Base-by-base conservation (phyloP, 495 filamentous ascomycete species). In the Sordaria brevicollis region DNA sequence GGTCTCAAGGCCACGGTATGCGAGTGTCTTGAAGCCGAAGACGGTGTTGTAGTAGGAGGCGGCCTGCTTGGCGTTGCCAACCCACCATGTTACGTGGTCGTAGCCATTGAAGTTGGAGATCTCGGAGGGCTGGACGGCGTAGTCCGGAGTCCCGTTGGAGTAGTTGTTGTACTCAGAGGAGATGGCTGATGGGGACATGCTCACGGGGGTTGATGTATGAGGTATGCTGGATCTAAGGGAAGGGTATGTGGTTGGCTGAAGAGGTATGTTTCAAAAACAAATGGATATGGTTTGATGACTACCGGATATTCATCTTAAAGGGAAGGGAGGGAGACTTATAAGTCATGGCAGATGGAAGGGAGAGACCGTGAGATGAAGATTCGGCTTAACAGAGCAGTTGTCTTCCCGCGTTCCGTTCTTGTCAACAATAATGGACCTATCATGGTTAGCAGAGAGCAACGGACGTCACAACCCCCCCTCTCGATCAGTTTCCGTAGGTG, bases 21-120 rank as follows among this genome's bases (percentile, higher is more conserved):
- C 94, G 66, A 96, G 77, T 1, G 86, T 88, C 69, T 84, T 81
- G 84, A 97, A 96, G 43, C 92, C 93, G 83, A 96, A 90, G 71
- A 90, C 89, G 10, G 90, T 89, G 77, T 90, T 90, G 81, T 95
- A 97, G 83, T 90, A 96, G 66, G 88, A 85, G 49, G 92, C 93
- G 0, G 91, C 92, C 85, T 96, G 93, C 81, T 97, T 97, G 74
- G 94, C 94, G 80, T 97, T 97, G 74, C 93, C 93, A 6, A 97
- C 94, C 78, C 92, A 97, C 93, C 93, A 97, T 75, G 91, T 90
- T 65, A 96, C 84, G 76, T 96, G 91, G 81, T 95, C 90, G 75
- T 96, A 97, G 77, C 92, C 93, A 31, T 86, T 86, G 81, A 93
- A 95, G 76, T 85, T 86, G 68, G 86, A 75, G 43, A 65, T 19